Percentiles rank a stretch among this genome's conserved stretches.
Conservation (phyloP, 305 asterid species). For the Plantago lanceolata region DNA sequence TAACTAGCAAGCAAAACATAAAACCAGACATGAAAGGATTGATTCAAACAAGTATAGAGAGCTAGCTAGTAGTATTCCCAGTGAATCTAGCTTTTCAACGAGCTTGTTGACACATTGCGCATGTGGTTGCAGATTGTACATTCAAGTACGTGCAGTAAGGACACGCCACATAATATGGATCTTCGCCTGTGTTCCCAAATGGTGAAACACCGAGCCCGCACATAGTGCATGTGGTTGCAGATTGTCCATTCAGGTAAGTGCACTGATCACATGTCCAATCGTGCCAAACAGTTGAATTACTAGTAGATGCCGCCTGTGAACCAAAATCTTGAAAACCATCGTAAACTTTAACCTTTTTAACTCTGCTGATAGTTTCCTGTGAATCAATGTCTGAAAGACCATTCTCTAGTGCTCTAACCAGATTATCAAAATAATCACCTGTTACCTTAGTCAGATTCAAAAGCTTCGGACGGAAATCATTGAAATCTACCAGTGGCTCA, state of each 20-base stretch:
- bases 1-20: too few relatives aligned
- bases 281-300: too few relatives aligned
- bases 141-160: slow-evolving; percentile 53
- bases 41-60: too few relatives aligned
- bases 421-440: slow-evolving; percentile 72
- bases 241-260: too few relatives aligned
- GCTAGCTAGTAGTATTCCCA: too few relatives aligned
- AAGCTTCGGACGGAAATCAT: slow-evolving; percentile 78
- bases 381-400: slow-evolving; percentile 80
- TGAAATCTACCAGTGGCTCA: slow-evolving; percentile 56
- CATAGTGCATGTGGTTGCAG: too few relatives aligned
- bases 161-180: slow-evolving; percentile 49
- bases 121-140: slow-evolving; percentile 38
- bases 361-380: slow-evolving; percentile 59
- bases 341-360: too few relatives aligned
- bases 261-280: too few relatives aligned
- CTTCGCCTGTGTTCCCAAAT: slow-evolving; percentile 17
- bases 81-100: slow-evolving; percentile 22
- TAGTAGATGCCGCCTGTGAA: too few relatives aligned
- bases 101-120: slow-evolving; percentile 45
- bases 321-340: slow-evolving; percentile 17
- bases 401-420: slow-evolving; percentile 80
- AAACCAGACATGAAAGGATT: too few relatives aligned
- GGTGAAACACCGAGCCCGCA: too few relatives aligned
- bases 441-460: slow-evolving; percentile 89